phyloP scores from a whole-genome alignment of 2,329 filamentous ascomycete genomes.

The Fusarium pseudograminearum region DNA sequence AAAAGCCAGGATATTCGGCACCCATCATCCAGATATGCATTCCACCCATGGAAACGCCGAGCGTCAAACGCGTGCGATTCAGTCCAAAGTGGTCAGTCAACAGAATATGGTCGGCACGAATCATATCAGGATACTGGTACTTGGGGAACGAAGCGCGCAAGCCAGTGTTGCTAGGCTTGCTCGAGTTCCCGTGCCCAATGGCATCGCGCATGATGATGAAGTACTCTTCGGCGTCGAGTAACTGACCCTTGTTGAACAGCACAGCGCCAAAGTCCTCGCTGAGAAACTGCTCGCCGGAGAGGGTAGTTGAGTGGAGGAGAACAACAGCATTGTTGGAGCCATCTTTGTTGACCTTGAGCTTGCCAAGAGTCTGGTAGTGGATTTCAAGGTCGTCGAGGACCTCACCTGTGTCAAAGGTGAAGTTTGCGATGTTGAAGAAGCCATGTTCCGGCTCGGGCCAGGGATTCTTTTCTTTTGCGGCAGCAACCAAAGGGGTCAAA shows the following conservation, averaged over 20 bases:
- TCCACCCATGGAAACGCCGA: slow-evolving; percentile 31
- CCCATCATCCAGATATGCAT: slow-evolving; percentile 37
- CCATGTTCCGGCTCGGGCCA: slow-evolving; percentile 12
- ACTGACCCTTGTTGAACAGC: slow-evolving; percentile 17
- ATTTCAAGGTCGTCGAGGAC: slow-evolving; percentile 4
- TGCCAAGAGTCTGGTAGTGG: slow-evolving; percentile 29
- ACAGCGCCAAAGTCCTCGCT: slow-evolving; percentile 20
- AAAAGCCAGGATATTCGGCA: not conserved
- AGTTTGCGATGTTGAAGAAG: not conserved
- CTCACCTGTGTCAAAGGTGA: slow-evolving; percentile 20
- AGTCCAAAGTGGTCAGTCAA: slow-evolving; percentile 24
- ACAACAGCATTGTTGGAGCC: slow-evolving; percentile 29
- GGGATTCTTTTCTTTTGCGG: rapidly evolving
- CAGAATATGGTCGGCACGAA: not conserved
- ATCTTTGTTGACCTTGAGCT: slow-evolving; percentile 18
- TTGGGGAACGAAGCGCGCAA: slow-evolving; percentile 16
- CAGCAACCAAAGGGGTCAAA: rapidly evolving
- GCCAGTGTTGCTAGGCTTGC: slow-evolving; percentile 22
- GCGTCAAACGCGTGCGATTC: not conserved
- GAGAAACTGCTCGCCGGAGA: not conserved
- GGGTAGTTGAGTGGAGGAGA: slow-evolving; percentile 17
- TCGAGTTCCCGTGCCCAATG: slow-evolving; percentile 31
- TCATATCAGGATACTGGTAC: slow-evolving; percentile 26
- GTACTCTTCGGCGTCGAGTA: slow-evolving; percentile 14
- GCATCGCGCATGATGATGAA: slow-evolving; percentile 33